Evolutionary conservation across 441 rosid genomes (phyloP), one percentile per base, ranked within the genome.

Genomic region (Erodium chrysanthum): DNA sequence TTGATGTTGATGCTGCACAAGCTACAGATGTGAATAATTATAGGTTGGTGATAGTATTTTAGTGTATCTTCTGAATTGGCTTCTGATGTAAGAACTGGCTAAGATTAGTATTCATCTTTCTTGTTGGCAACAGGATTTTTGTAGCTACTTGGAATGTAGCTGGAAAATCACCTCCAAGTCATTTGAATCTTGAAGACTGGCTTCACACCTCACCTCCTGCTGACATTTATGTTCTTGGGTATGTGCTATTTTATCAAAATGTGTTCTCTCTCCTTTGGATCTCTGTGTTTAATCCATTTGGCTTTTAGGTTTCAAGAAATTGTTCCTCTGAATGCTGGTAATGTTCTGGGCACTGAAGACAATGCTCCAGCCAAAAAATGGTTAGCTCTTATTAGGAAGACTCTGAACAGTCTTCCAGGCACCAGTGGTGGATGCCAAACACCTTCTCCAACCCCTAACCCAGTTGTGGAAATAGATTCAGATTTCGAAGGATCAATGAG

Each of bases 281-380:
- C 35, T 64, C 46, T 10, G 31, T 33, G 31, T 74, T 33, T 63
- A 3, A 37, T 11, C 14, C 56, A 18, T 73, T 23, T 64, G 48
- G 59, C 37, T 72, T 68, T 74, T 77, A 94, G 98, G 70, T 89
- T 91, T 82, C 99, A 94, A 82, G 99, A 94, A 83, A 91, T 94
- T 56, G 97, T 91, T 70, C 97, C 97, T 73, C 81, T 94, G 68
- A 94, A 91, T 79, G 96, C 99, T 66, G 97, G 99, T 44, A 94
- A 94, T 74, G 81, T 94, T 70, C 83, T 94, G 63, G 99, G 99
- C 25, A 84, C 97, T 50, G 98, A 94, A 85, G 97, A 94, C 82
- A 91, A 89, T 70, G 99, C 92, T n/a, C 99, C 99, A 21, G 97
- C 99, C 68, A 89, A 84, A 74, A 94, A 91, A 83, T 94, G 99